Conservation (phyloP, 2,329 filamentous ascomycete genomes). For the Exophiala calicioides region DNA sequence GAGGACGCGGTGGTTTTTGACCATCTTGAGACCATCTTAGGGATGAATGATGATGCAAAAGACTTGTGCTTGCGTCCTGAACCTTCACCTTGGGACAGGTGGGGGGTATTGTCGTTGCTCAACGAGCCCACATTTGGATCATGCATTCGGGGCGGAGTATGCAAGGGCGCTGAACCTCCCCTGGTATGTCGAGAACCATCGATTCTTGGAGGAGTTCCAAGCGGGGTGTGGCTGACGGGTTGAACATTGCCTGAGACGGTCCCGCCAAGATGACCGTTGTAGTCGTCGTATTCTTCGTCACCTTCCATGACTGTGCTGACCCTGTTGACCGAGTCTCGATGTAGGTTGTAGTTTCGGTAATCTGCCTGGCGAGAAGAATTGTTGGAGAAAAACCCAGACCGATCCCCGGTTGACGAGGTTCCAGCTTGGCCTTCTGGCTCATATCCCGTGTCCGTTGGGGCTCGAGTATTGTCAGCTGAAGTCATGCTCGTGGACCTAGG, state of each 20-base stretch:
- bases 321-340: conserved; percentile 68
- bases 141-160: conserved; percentile 47
- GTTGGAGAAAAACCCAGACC: conserved; percentile 74
- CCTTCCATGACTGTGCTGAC: conserved; percentile 88
- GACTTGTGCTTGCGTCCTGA: conserved; percentile 89
- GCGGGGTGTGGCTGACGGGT: conserved; percentile 14
- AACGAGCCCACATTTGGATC: conserved; percentile 46
- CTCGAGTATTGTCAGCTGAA: conserved; percentile 69
- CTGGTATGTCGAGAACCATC: conserved; percentile 38
- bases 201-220: conserved; percentile 20
- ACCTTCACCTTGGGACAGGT: conserved; percentile 53
- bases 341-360: conserved; percentile 50
- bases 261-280: conserved; percentile 17
- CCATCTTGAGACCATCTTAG: conserved; percentile 84
- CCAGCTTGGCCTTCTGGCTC: conserved; percentile 80
- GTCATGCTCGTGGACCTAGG: conserved; percentile 54
- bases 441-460: conserved; percentile 73
- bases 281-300: conserved; percentile 63
- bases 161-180: conserved; percentile 46
- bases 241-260: conserved; percentile 19
- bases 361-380: conserved; percentile 37
- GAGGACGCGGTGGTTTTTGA: conserved; percentile 94
- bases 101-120: conserved; percentile 79
- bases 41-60: conserved; percentile 76
- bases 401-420: conserved; percentile 68